These are phyloP conservation scores for Taxawa tesnikishii DNA, from an alignment of 2,329 filamentous ascomycete species.

Conservation along the genomic window DNA sequence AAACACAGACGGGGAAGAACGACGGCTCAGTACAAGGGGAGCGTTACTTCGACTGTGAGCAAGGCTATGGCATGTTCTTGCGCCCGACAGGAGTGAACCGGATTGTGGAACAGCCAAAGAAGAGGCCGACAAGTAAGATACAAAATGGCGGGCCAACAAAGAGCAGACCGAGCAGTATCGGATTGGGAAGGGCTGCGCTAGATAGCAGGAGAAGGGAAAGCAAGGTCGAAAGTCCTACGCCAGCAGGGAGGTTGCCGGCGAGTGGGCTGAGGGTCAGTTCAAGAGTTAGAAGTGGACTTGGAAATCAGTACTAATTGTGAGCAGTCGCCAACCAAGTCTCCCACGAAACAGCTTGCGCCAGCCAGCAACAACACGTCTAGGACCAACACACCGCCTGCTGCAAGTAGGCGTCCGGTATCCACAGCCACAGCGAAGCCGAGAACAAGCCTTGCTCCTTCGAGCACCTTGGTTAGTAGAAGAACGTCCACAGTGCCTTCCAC, in stretches of 20 bases:
- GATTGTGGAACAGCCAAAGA: constrained; percentile 17
- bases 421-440: constrained; percentile 38
- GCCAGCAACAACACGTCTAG: constrained; percentile 48
- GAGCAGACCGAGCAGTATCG: constrained; percentile 28
- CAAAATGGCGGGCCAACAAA: constrained; percentile 18
- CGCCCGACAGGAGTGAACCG: constrained; percentile 56
- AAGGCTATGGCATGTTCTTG: constrained; percentile 72
- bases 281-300: background rate
- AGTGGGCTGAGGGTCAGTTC: constrained; percentile 45
- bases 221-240: constrained; percentile 58
- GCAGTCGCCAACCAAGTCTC: constrained; percentile 67
- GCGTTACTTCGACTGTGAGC: constrained; percentile 72
- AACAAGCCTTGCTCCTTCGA: constrained; percentile 38
- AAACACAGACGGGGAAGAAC: constrained; percentile 76
- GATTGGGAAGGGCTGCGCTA: constrained; percentile 13
- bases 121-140: constrained; percentile 12
- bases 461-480: constrained; percentile 13
- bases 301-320: constrained; percentile 3
- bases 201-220: constrained; percentile 15
- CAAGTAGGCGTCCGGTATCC: constrained; percentile 22
- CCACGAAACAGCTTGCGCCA: constrained; percentile 58
- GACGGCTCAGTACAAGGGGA: constrained; percentile 82
- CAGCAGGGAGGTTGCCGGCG: constrained; percentile 42
- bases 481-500: constrained; percentile 15
- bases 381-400: constrained; percentile 52